Evolutionary conservation across 2,329 filamentous ascomycete genomes (phyloP).

Genomic region (Meredithiella fracta): DNA sequence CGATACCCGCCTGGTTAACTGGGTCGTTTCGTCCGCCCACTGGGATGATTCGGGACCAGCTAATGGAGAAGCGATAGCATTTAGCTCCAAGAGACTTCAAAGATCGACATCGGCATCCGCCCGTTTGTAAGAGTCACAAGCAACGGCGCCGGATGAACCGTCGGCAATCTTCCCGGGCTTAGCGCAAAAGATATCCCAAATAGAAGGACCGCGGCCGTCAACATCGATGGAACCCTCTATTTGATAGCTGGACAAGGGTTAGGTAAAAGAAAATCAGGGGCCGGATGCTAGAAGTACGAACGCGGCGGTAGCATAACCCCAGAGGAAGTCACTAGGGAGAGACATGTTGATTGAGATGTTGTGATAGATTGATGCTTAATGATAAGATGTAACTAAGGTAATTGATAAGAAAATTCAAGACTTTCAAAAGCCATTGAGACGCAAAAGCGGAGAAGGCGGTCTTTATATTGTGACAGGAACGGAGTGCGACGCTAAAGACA

Average conservation of each 20-base stretch:
- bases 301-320: slow-evolving; percentile 68
- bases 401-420: background rate
- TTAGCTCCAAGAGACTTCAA: slow-evolving; percentile 56
- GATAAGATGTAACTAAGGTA: no score
- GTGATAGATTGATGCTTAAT: background rate
- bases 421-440: no score
- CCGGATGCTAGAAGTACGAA: slow-evolving; percentile 24
- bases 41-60: slow-evolving; percentile 72
- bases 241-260: slow-evolving; percentile 49
- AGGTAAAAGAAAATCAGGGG: background rate
- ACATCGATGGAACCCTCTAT: slow-evolving; percentile 62
- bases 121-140: slow-evolving; percentile 77
- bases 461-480: background rate
- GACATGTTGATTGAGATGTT: slow-evolving; percentile 26
- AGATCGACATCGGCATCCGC: slow-evolving; percentile 62
- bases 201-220: slow-evolving; percentile 66
- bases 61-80: slow-evolving; percentile 71
- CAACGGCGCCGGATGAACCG: slow-evolving; percentile 55
- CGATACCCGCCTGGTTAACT: slow-evolving; percentile 60
- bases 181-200: slow-evolving; percentile 81
- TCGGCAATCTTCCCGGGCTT: slow-evolving; percentile 71
- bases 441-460: no score
- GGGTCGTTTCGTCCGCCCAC: slow-evolving; percentile 71
- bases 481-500: background rate
- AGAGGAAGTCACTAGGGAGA: slow-evolving; percentile 54